These are phyloP conservation scores for Tolypocladium endophyticum DNA, from an alignment of 2,329 filamentous ascomycete species.

Conservation along the genomic window DNA sequence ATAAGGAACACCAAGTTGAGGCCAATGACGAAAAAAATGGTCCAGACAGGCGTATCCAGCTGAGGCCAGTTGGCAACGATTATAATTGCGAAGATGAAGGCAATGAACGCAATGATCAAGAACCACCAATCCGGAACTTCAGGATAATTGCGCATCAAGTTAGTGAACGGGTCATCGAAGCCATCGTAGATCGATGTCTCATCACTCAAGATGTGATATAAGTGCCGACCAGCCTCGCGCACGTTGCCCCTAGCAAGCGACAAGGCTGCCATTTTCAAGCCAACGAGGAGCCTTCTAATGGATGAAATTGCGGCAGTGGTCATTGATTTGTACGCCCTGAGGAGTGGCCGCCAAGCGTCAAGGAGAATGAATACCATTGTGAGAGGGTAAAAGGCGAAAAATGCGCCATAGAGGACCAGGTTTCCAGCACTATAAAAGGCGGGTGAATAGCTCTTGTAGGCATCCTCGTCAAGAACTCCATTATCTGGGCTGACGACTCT, in stretches of 20 bases:
- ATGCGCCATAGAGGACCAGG: conserved; percentile 17
- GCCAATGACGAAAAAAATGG: conserved; percentile 19
- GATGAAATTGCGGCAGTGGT: conserved; percentile 4
- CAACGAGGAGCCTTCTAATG: conserved; percentile 2
- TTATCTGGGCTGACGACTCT: conserved; percentile 29
- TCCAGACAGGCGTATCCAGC: conserved; percentile 18
- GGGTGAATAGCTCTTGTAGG: conserved; percentile 23
- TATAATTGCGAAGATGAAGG: conserved; percentile 22
- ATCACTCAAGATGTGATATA: conserved; percentile 21
- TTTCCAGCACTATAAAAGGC: conserved; percentile 22
- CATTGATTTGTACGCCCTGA: conserved; percentile 20
- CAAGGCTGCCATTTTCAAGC: conserved; percentile 14
- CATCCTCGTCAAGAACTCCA: conserved; percentile 18
- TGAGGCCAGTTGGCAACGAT: conserved; percentile 16
- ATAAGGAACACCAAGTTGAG: conserved; percentile 28
- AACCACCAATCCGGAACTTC: conserved; percentile 41
- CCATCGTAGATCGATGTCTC: conserved; percentile 28
- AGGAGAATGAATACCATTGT: conserved; percentile 24
- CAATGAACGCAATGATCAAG: conserved; percentile 8
- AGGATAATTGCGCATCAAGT: conserved; percentile 30
- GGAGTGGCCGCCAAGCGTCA: conserved; percentile 22
- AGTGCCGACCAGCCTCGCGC: conserved; percentile 13
- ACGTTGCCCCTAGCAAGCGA: conserved; percentile 22
- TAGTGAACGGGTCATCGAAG: conserved; percentile 30
- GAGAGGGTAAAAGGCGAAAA: conserved; percentile 21